phyloP scores from a whole-genome alignment of 345 rosid species.

The Camelina neglecta region DNA sequence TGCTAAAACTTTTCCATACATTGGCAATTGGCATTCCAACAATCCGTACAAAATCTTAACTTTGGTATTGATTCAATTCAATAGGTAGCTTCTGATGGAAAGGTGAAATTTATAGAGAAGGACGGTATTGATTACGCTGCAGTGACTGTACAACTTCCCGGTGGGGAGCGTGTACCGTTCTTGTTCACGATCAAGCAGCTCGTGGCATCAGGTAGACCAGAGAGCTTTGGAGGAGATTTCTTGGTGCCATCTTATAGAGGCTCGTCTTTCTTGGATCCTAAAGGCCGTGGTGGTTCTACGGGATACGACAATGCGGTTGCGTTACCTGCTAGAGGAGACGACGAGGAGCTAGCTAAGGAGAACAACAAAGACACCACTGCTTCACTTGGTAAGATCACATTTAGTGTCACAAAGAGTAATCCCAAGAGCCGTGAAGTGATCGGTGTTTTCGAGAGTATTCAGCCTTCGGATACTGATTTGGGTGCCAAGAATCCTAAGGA shows the following conservation, averaged over 20 bases:
- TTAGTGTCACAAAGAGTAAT: conserved; percentile 51
- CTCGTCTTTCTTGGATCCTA: conserved; percentile 89
- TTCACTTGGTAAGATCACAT: neutral
- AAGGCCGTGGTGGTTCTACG: conserved; percentile 88
- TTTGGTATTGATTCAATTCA: neutral
- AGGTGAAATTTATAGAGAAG: conserved; percentile 70
- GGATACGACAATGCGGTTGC: conserved; percentile 85
- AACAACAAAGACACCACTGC: conserved; percentile 48
- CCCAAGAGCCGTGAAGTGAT: conserved; percentile 80
- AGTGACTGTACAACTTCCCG: conserved; percentile 83
- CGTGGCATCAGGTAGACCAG: conserved; percentile 83
- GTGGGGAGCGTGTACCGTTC: conserved; percentile 92
- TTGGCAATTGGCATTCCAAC: neutral
- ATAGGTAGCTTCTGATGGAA: conserved; percentile 54
- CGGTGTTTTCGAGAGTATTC: conserved; percentile 80
- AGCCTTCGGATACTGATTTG: conserved; percentile 89
- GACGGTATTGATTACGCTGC: conserved; percentile 92
- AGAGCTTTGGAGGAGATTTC: conserved; percentile 70
- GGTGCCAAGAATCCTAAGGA: conserved; percentile 85
- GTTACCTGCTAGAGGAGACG: conserved; percentile 85
- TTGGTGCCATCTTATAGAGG: conserved; percentile 86
- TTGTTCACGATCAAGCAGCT: conserved; percentile 84
- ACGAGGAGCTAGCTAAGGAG: conserved; percentile 74
- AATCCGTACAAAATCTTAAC: neutral
- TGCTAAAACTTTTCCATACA: neutral